These are phyloP conservation scores for Solanum stenotomum DNA, from an alignment of 257 asterid species.

Conservation along the genomic window DNA sequence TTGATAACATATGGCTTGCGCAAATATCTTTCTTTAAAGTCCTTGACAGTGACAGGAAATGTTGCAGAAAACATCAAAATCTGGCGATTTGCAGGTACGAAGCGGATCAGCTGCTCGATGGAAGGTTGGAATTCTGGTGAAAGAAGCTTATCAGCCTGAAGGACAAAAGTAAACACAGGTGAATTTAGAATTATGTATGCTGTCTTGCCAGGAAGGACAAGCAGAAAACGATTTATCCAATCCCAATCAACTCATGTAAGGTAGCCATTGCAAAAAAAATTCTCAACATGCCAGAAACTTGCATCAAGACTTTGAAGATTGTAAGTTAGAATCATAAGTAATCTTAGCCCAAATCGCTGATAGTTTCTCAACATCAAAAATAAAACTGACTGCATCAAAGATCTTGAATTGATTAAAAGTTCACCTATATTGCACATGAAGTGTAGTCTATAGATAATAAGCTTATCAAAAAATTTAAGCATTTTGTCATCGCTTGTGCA, in stretches of 20 bases:
- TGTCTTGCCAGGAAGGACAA: background rate
- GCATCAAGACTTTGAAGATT: background rate
- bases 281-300: background rate
- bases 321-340: background rate
- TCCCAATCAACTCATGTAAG: background rate
- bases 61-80: constrained; percentile 91
- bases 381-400: background rate
- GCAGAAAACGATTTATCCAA: background rate
- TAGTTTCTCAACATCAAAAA: background rate
- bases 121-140: constrained; percentile 94
- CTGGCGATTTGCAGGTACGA: constrained; percentile 65
- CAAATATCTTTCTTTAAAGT: constrained; percentile 71
- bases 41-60: constrained; percentile 80
- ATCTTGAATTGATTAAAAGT: background rate
- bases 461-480: background rate
- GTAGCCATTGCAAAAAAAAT: background rate
- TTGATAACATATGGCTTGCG: constrained; percentile 67
- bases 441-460: background rate
- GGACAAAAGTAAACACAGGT: constrained; percentile 6
- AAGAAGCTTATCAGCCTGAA: constrained; percentile 92
- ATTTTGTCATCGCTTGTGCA: background rate
- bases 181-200: background rate
- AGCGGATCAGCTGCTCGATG: constrained; percentile 62
- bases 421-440: background rate
- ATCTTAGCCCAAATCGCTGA: background rate